Percentiles rank a stretch among this genome's conserved stretches.
Evolutionary conservation across 2,329 filamentous ascomycete genomes (phyloP).

Genomic region (Ascochyta fabae): DNA sequence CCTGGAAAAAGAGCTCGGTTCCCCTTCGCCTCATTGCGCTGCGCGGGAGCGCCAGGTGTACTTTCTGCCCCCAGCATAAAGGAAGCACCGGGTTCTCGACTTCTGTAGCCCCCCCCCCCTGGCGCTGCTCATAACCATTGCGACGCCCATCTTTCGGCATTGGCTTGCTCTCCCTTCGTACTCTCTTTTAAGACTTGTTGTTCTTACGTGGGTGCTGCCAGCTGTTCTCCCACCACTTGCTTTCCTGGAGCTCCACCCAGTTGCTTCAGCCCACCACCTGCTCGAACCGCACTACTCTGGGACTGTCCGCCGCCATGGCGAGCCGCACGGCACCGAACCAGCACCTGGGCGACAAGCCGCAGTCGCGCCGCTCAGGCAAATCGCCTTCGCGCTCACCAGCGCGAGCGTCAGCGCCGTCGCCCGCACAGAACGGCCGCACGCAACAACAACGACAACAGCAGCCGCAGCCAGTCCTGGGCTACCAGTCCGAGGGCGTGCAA

Average conservation of each 20-base stretch:
- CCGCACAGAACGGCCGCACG: slow-evolving; percentile 25
- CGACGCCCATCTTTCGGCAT: slow-evolving; percentile 28
- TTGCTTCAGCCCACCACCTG: slow-evolving; percentile 27
- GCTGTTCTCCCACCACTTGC: slow-evolving; percentile 16
- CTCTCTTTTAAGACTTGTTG: slow-evolving; percentile 41
- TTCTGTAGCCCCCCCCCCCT: slow-evolving; percentile 30
- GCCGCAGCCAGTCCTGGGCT: slow-evolving; percentile 56
- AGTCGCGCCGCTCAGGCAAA: slow-evolving; percentile 40
- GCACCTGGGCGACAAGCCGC: slow-evolving; percentile 42
- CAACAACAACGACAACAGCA: slow-evolving; percentile 49
- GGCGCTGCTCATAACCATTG: slow-evolving; percentile 31
- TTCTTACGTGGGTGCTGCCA: slow-evolving; percentile 18
- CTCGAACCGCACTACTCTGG: slow-evolving; percentile 27
- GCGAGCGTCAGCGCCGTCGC: slow-evolving; percentile 29
- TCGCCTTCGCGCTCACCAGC: slow-evolving; percentile 45
- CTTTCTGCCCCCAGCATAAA: no score
- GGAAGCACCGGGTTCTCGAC: no score
- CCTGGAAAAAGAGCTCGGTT: no score
- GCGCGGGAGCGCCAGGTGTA: no score
- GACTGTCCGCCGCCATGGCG: slow-evolving; percentile 45
- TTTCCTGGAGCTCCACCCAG: slow-evolving; percentile 17
- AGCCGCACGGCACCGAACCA: slow-evolving; percentile 37
- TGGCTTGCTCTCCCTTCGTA: slow-evolving; percentile 40
- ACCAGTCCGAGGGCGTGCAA: slow-evolving; percentile 78
- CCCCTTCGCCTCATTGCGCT: no score